Percentiles rank a stretch among this genome's conserved stretches.
phyloP scores from a whole-genome alignment of 768 basidiomycete genomes.

The Grammothele lineata region DNA sequence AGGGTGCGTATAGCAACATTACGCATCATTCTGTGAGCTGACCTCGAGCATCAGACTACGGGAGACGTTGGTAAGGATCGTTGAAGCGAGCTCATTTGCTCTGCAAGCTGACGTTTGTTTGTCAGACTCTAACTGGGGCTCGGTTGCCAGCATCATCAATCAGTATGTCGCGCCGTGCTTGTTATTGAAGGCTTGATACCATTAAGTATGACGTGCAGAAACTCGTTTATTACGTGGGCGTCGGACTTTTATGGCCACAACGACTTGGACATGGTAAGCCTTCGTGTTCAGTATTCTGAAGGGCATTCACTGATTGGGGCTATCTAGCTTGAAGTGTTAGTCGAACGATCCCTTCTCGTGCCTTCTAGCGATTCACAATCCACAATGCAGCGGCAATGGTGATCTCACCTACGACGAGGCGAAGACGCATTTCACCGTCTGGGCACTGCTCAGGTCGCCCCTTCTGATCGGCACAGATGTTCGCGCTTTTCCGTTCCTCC shows the following conservation, averaged over 20 bases:
- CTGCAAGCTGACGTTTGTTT: no score
- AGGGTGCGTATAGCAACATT: slow-evolving; percentile 34
- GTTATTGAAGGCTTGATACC: background rate
- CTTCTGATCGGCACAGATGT: slow-evolving; percentile 53
- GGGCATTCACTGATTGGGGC: background rate
- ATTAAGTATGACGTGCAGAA: slow-evolving; percentile 33
- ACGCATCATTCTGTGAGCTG: background rate
- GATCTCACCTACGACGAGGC: slow-evolving; percentile 56
- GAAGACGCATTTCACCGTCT: slow-evolving; percentile 69
- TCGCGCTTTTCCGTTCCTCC: background rate
- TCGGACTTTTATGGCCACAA: slow-evolving; percentile 67
- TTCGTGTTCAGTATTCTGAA: background rate
- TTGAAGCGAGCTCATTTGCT: no score
- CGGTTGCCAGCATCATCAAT: slow-evolving; percentile 50
- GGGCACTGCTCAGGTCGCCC: slow-evolving; percentile 69
- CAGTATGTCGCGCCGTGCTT: slow-evolving; percentile 31
- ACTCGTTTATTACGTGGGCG: slow-evolving; percentile 59
- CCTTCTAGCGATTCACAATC: no score
- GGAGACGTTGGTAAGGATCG: slow-evolving; percentile 25
- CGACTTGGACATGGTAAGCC: slow-evolving; percentile 61
- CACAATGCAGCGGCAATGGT: slow-evolving; percentile 52
- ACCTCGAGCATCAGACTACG: slow-evolving; percentile 17
- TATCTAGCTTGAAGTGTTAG: slow-evolving; percentile 16
- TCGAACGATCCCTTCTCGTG: no score
- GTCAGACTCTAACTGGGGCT: slow-evolving; percentile 38